A percentile compares a stretch with the other conserved stretches of the same genome.
These are phyloP conservation scores for Hygrophoropsis aurantiaca DNA, from an alignment of 768 basidiomycete species.

Conservation along the genomic window DNA sequence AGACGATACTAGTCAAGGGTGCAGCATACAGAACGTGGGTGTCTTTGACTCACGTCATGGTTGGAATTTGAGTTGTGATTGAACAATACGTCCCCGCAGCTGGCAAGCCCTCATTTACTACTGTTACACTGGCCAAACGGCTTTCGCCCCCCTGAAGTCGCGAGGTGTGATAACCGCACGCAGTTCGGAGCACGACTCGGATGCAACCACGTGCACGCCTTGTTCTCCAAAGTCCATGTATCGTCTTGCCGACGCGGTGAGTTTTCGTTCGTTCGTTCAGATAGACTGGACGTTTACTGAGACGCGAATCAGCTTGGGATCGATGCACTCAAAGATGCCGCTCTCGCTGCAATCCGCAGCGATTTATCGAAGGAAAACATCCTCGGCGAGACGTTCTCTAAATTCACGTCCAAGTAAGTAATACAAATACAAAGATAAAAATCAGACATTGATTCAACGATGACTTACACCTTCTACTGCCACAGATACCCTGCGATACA, in stretches of 20 bases:
- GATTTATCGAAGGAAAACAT: constrained; percentile 24
- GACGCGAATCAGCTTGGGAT: constrained; percentile 18
- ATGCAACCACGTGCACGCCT: background rate
- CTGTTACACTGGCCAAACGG: constrained; percentile 29
- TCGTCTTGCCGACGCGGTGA: constrained; percentile 28
- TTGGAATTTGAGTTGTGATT: too few species aligned
- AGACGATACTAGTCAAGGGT: constrained; percentile 27
- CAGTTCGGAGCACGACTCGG: background rate
- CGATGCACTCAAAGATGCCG: constrained; percentile 23
- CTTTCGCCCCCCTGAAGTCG: constrained; percentile 20
- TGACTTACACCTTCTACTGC: background rate
- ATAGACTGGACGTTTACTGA: background rate
- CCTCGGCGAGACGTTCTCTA: constrained; percentile 27
- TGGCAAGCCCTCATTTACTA: constrained; percentile 29
- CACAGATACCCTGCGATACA: constrained; percentile 4
- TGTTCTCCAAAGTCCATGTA: constrained; percentile 42
- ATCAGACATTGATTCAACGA: background rate
- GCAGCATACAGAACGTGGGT: constrained; percentile 27
- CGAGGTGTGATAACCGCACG: background rate
- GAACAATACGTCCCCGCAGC: constrained; percentile 8
- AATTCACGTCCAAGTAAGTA: constrained; percentile 31
- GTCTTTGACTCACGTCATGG: background rate
- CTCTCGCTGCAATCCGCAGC: constrained; percentile 21
- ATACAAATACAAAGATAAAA: background rate
- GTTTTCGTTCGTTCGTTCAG: background rate